phyloP scores from a whole-genome alignment of 148 eudicot species.

The Limonium bicolor region DNA sequence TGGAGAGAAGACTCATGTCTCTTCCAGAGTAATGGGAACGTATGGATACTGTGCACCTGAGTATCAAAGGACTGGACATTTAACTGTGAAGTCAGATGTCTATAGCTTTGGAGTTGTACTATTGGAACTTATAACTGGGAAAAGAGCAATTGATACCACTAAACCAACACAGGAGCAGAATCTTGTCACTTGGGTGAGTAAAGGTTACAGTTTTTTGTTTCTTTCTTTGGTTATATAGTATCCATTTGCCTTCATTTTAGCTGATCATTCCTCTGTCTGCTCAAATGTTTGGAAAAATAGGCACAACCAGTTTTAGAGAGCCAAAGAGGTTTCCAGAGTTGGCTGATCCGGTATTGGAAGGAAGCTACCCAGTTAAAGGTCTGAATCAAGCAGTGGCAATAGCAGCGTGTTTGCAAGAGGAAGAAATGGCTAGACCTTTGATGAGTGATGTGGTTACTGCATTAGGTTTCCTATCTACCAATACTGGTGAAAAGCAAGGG shows the following conservation, averaged over 20 bases:
- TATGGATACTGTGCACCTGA: conserved; percentile 60
- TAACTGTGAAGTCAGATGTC: conserved; percentile 6
- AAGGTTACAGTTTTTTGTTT: not conserved
- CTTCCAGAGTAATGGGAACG: conserved; percentile 43
- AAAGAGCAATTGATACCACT: conserved; percentile 3
- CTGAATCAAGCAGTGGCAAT: conserved; percentile 67
- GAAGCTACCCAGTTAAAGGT: conserved; percentile 33
- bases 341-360: conserved; percentile 50
- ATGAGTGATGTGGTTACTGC: conserved; percentile 72
- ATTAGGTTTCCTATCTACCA: conserved; percentile 32
- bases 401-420: conserved; percentile 86
- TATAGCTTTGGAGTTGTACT: conserved; percentile 7
- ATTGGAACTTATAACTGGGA: conserved; percentile 5
- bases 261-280: too few relatives aligned
- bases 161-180: conserved; percentile 2
- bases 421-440: conserved; percentile 45
- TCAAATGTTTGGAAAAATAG: conserved; percentile 16
- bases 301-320: conserved; percentile 55
- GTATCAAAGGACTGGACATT: conserved; percentile 17
- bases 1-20: conserved; percentile 26
- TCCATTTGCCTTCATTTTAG: too few relatives aligned
- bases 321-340: conserved; percentile 33
- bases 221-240: not conserved
- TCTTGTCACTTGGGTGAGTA: conserved; percentile 2
- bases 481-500: conserved; percentile 6